A percentile compares a stretch with the other conserved stretches of the same genome.
phyloP scores from a whole-genome alignment of 2,329 filamentous ascomycete genomes.

The Fusarium newnesense region DNA sequence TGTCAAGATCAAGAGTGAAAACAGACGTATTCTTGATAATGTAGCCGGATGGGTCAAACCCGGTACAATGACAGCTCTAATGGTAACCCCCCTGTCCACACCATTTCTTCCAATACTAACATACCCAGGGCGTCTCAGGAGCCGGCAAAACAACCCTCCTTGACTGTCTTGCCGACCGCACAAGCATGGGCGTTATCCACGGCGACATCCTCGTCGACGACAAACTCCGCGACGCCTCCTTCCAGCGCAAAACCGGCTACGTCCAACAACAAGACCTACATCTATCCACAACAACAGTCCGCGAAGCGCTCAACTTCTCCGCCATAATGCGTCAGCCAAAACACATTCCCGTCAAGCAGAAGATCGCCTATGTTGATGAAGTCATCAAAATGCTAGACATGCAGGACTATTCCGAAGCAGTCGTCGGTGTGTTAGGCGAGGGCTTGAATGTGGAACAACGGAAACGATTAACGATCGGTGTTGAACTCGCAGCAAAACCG shows the following conservation, averaged over 20 bases:
- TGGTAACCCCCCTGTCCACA: no score
- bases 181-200: slow-evolving; percentile 84
- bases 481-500: slow-evolving; percentile 63
- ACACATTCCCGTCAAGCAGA: slow-evolving; percentile 73
- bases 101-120: no score
- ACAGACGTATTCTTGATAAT: slow-evolving; percentile 78
- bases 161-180: slow-evolving; percentile 82
- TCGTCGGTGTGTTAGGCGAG: slow-evolving; percentile 68
- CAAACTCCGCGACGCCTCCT: slow-evolving; percentile 75
- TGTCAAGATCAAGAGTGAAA: slow-evolving; percentile 77
- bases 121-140: slow-evolving; percentile 79
- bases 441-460: slow-evolving; percentile 69
- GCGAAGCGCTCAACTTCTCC: slow-evolving; percentile 84
- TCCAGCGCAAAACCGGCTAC: slow-evolving; percentile 89
- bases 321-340: slow-evolving; percentile 84
- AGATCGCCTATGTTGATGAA: slow-evolving; percentile 83
- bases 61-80: slow-evolving; percentile 84
- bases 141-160: slow-evolving; percentile 89
- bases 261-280: slow-evolving; percentile 91
- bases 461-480: slow-evolving; percentile 67
- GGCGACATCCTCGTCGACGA: slow-evolving; percentile 77
- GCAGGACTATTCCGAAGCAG: slow-evolving; percentile 69
- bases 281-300: slow-evolving; percentile 80
- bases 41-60: slow-evolving; percentile 93
- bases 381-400: slow-evolving; percentile 73